Percentiles rank a stretch among this genome's conserved stretches.
Evolutionary conservation across 805 yeast genomes (phyloP).

Genomic region (Wickerhamiella hasegawae): DNA sequence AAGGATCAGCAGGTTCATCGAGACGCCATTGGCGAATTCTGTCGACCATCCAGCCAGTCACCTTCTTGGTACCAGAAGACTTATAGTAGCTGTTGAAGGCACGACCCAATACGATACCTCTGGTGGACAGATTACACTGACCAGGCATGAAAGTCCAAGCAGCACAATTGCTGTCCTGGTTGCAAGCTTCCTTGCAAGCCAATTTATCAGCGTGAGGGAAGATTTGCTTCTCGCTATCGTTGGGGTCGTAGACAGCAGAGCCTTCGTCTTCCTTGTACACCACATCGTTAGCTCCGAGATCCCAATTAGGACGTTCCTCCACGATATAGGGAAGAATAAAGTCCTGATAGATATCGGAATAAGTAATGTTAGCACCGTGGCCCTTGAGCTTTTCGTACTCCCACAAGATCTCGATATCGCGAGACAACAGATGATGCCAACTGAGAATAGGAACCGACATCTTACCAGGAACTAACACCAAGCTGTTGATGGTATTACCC

Average conservation of each 20-base stretch:
- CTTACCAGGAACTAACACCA: conserved; percentile 7
- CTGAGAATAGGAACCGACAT: conserved; percentile 21
- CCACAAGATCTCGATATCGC: conserved; percentile 18
- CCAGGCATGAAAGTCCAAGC: conserved; percentile 8
- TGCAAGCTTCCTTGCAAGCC: conserved; percentile 10
- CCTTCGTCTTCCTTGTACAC: background rate
- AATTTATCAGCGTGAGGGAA: no score
- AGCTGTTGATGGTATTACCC: conserved; percentile 17
- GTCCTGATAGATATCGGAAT: conserved; percentile 20
- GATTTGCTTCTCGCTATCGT: background rate
- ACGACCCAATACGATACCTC: conserved; percentile 7
- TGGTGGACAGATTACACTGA: conserved; percentile 7
- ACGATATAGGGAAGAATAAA: conserved; percentile 19
- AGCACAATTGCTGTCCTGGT: conserved; percentile 9
- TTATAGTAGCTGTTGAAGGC: background rate
- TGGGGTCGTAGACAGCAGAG: background rate
- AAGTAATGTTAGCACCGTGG: conserved; percentile 10
- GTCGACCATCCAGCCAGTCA: conserved; percentile 16
- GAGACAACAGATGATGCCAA: conserved; percentile 20
- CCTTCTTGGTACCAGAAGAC: no score
- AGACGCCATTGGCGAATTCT: conserved; percentile 15
- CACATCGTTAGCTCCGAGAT: conserved; percentile 6
- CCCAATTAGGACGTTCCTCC: conserved; percentile 17
- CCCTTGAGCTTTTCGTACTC: conserved; percentile 18
- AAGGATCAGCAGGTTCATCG: conserved; percentile 3